phyloP scores from a whole-genome alignment of 768 basidiomycete species.

The Boletus rubroflammeus region DNA sequence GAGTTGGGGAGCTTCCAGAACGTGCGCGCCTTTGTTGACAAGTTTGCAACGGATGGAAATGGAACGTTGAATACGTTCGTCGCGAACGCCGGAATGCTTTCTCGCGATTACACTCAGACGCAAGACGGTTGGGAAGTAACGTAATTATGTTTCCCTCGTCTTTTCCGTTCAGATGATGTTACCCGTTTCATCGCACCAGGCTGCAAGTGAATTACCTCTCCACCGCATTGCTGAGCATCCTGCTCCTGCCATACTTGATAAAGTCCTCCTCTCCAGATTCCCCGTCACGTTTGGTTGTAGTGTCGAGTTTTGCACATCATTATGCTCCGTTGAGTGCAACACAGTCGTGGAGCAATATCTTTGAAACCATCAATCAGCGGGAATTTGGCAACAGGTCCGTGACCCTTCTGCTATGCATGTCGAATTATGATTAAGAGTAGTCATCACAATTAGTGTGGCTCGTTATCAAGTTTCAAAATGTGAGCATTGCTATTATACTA shows the following conservation, averaged over 20 bases:
- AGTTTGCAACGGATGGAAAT: conserved; percentile 22
- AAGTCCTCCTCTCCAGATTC: conserved; percentile 19
- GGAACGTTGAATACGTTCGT: conserved; percentile 29
- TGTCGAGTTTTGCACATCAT: conserved; percentile 32
- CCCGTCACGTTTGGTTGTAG: conserved; percentile 28
- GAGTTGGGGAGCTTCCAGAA: conserved; percentile 33
- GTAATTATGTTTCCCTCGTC: conserved; percentile 26
- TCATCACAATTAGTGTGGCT: neutral
- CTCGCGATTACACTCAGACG: conserved; percentile 25
- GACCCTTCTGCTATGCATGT: neutral
- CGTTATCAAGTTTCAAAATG: conserved; percentile 28
- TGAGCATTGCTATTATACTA: conserved; percentile 3
- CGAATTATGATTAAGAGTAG: neutral
- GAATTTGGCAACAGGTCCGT: conserved; percentile 23
- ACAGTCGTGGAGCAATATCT: conserved; percentile 14
- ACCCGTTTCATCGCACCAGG: conserved; percentile 14
- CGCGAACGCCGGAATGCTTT: conserved; percentile 29
- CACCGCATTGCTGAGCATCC: conserved; percentile 31
- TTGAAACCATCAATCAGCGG: conserved; percentile 22
- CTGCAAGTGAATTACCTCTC: conserved; percentile 36
- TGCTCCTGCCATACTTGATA: conserved; percentile 34
- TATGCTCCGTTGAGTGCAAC: neutral
- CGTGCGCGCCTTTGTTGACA: conserved; percentile 32
- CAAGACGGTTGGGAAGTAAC: conserved; percentile 46
- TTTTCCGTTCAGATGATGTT: neutral